Evolutionary conservation across 192 early-diverging fungal genomes (phyloP), one percentile per base, ranked within the genome.

Genomic region (Coemansia sp.): DNA sequence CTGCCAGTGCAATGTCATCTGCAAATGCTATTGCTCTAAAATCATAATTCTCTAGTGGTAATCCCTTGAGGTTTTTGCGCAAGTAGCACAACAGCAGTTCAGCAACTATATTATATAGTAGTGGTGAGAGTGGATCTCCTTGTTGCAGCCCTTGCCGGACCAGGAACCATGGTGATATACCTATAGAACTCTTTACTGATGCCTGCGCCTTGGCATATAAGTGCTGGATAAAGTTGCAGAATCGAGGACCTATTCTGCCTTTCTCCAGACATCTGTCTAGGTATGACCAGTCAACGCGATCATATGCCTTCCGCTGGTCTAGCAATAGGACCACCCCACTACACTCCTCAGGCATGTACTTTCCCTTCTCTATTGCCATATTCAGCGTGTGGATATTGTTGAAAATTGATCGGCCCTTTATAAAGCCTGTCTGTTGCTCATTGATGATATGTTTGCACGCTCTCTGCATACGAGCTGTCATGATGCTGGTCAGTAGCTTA

Each of bases 251-350:
- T 9, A 62, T 19, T 37, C 67, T 23, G 16, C 49, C 52, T 37
- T 54, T 12, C 7, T 23, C 41, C 18, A 62, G 47, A 13, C 68
- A 64, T 0, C 43, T 5, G 18, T 64, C 61, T 0, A 70, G 68
- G 18, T 70, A 64, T 4, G 0, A 43, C 68, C 69, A 64, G 56
- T 70, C 62, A 12, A 70, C 69, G 5, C 39, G 42, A 13, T 64
- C 56, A 10, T 70, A 70, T 4, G 61, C 68, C 45, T 70, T 70
- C 0, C 37, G n/a, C 19, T 70, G 68, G 38, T 64, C 56, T 0
- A 64, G 61, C 32, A 70, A 12, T 1, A 64, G 67, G 4, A 69
- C 9, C 19, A 18, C 50, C 3, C 50, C 50, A 4, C 6, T 53
- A 23, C 19, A 53, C 6, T 6, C 6, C 6, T 19, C 50, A 0